Percentiles rank a stretch among this genome's conserved stretches.
Conservation (phyloP, 441 rosid species). For the Biscutella auriculata region DNA sequence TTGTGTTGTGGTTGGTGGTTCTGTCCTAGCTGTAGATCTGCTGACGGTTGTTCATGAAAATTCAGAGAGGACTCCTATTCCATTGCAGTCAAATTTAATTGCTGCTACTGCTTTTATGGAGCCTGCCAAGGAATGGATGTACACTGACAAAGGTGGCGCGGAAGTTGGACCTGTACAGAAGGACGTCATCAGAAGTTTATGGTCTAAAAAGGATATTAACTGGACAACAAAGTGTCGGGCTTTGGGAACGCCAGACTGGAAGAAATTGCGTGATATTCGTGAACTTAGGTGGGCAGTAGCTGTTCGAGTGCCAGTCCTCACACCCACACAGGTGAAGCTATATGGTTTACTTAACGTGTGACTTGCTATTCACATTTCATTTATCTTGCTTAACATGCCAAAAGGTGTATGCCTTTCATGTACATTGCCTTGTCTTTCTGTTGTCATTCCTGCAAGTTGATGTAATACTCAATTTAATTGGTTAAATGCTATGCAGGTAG, state of each 20-base stretch:
- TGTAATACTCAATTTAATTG: constrained; percentile 15
- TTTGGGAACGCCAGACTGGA: constrained; percentile 95
- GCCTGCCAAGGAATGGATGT: constrained; percentile 98
- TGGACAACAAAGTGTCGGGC: constrained; percentile 96
- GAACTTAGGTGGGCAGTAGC: constrained; percentile 99
- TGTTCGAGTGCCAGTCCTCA: constrained; percentile 88
- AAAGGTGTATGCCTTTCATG: neutral
- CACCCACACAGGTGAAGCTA: constrained; percentile 74
- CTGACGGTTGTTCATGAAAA: constrained; percentile 91
- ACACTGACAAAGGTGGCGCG: constrained; percentile 61
- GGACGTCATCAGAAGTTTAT: constrained; percentile 88
- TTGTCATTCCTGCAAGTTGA: constrained; percentile 2
- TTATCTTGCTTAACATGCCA: neutral
- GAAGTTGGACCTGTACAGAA: constrained; percentile 93
- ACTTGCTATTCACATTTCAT: neutral
- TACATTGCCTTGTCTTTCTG: neutral
- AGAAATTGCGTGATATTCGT: constrained; percentile 93
- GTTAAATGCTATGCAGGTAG: constrained; percentile 48
- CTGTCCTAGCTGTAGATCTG: constrained; percentile 92
- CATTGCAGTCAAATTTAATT: constrained; percentile 90
- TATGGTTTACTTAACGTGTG: constrained; percentile 9
- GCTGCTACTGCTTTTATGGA: constrained; percentile 99
- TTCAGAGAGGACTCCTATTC: constrained; percentile 94
- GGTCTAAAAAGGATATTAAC: constrained; percentile 89
- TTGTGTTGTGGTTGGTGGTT: constrained; percentile 95